Conservation (phyloP, 129 eudicot species). For the Centaurea solstitialis region DNA sequence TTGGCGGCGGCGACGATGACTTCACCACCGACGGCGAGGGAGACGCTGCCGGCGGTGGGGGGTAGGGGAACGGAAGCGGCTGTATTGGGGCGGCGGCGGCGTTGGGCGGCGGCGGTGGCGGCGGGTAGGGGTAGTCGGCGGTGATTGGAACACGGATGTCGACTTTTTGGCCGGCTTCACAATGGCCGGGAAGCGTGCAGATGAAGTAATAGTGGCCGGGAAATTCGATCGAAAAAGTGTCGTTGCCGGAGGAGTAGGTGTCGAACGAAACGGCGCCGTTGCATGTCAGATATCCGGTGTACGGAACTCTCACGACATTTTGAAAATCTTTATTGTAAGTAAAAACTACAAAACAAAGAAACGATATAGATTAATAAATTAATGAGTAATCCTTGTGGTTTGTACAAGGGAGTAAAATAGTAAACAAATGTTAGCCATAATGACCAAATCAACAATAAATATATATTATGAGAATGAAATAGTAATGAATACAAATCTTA, state of each 20-base stretch:
- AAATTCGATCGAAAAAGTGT: slow-evolving; percentile 31
- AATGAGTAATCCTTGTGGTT: no score
- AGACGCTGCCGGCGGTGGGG: slow-evolving; percentile 18
- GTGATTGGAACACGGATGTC: slow-evolving; percentile 47
- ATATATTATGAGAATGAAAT: no score
- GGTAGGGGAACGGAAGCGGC: slow-evolving; percentile 42
- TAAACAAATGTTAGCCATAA: no score
- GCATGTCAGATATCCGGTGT: slow-evolving; percentile 43
- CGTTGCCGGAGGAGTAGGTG: slow-evolving; percentile 49
- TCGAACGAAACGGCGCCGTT: slow-evolving; percentile 22
- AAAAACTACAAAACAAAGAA: slow-evolving; percentile 39
- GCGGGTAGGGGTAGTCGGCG: not conserved
- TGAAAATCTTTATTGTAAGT: slow-evolving; percentile 34
- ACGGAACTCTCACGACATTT: slow-evolving; percentile 52
- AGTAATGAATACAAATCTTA: no score
- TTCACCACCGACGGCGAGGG: not conserved
- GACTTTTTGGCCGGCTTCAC: slow-evolving; percentile 53
- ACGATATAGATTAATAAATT: not conserved
- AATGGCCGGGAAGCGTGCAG: slow-evolving; percentile 48
- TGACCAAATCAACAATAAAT: no score
- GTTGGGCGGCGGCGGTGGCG: not conserved
- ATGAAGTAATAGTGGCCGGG: slow-evolving; percentile 59
- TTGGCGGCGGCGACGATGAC: not conserved
- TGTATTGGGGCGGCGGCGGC: slow-evolving; percentile 7
- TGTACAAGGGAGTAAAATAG: no score